Evolutionary conservation across 2,329 filamentous ascomycete species (phyloP), one percentile per base, ranked within the genome.

Genomic region (Leptosphaerulina australis): DNA sequence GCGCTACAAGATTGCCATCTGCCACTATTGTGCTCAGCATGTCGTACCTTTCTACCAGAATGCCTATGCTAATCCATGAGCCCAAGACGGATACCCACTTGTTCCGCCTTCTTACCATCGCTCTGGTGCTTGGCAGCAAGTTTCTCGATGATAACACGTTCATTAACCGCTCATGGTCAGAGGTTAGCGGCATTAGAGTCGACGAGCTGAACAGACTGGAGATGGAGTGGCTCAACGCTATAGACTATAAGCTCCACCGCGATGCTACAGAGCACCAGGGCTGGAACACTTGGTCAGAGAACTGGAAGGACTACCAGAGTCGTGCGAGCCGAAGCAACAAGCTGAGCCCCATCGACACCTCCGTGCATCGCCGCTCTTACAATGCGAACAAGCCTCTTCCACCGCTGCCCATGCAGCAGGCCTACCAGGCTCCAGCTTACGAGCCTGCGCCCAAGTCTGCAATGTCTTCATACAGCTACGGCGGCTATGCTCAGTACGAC

Each of bases 101-200:
- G 45, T 96, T 93, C 81, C 88, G 91, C 53, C 87, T 95, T 77
- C 81, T 96, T 58, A 96, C 91, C 5, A 88, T 93, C 28, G 85
- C 88, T 6, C 78, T 97, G 49, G 82, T 97, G 41, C 81, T 97
- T 44, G 92, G 91, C 53, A 96, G 91, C 84, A 97, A 97, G 77
- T 97, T 96, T 67, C 79, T 96, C 60, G 92, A 97, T 67, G 92
- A 96, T 79, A 96, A 96, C 76, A 97, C 92, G 5, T 97, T 97
- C 76, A 92, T 96, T 80, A 97, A 96, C 77, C 88, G 90, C 46
- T 96, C 92, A 1, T 97, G 92, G 92, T 90, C 92, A 4, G 92
- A 97, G 69, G 92, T 97, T 43, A 96, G 91, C 74, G 90, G 90
- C 55, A 96, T 97, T 60, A 81, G 87, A 24, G 91, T 96, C 15